Base-by-base conservation (phyloP, 108 stramenopile genomes). In the Seminavis robusta region DNA sequence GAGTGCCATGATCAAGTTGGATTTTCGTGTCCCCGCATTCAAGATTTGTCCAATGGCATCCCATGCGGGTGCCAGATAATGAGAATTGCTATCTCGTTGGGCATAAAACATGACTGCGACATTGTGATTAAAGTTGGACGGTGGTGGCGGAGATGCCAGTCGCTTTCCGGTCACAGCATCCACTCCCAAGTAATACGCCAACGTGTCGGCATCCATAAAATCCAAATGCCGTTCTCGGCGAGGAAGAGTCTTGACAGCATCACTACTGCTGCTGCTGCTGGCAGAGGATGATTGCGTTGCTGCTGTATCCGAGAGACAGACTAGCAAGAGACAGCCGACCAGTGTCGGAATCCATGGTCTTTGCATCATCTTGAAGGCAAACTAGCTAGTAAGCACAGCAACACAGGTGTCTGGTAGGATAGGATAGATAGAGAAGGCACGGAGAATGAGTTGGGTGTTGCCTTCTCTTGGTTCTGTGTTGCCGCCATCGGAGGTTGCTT, bases 51-150 rank as follows among this genome's bases (percentile, higher is more conserved):
- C 85, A 31, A 91, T 91, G 9, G 56, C 66, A 46, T 81, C 83
- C 78, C 79, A 91, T 29, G 70, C 67, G 31, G 83, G 81, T 28
- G 84, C 85, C 26, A 87, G 59, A 28, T 65, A 55, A 49, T 83
- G 90, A n/a, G 68, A 85, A 52, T 91, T 83, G 21, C 33, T 23
- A 41, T 74, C 76, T 81, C 90, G 81, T 40, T 74, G 77, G 21
- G 90, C 86, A 54, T 87, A 91, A 63, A 85, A 91, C 47, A 91
- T 33, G n/a, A 91, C 71, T n/a, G 79, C 90, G 26, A 80, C 77
- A 69, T 91, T 86, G 63, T 83, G 69, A 7, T 71, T 73, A 11
- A n/a, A n/a, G n/a, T n/a, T n/a, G n/a, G n/a, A n/a, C n/a, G 68
- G 47, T 65, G 76, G 71, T 54, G 71, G 59, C 27, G 74, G 72